phyloP scores from a whole-genome alignment of 2,329 filamentous ascomycete genomes.

The Berkeleyomyces rouxiae region DNA sequence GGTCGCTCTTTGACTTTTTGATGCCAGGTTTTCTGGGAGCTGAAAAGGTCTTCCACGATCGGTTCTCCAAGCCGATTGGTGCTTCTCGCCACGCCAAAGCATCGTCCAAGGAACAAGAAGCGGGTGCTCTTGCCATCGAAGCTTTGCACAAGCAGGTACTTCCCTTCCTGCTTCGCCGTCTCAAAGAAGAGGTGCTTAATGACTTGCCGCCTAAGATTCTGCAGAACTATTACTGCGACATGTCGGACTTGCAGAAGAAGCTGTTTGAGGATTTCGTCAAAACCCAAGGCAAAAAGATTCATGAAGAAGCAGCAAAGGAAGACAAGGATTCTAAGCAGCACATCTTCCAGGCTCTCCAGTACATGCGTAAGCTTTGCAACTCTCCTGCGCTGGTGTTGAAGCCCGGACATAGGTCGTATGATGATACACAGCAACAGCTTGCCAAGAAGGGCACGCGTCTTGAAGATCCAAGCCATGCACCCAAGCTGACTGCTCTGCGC shows the following conservation, averaged over 20 bases:
- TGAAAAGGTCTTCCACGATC: slow-evolving; percentile 86
- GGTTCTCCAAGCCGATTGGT: slow-evolving; percentile 88
- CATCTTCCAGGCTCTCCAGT: slow-evolving; percentile 97
- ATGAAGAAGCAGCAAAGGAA: slow-evolving; percentile 63
- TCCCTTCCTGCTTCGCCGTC: slow-evolving; percentile 82
- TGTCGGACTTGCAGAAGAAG: slow-evolving; percentile 84
- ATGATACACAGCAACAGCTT: slow-evolving; percentile 68
- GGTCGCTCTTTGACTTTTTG: slow-evolving; percentile 95
- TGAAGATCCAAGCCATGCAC: slow-evolving; percentile 74
- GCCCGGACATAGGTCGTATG: slow-evolving; percentile 77
- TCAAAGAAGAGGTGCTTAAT: slow-evolving; percentile 95
- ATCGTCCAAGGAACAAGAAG: slow-evolving; percentile 95
- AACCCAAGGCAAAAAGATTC: slow-evolving; percentile 78
- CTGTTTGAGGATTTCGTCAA: slow-evolving; percentile 93
- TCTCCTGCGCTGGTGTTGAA: slow-evolving; percentile 94
- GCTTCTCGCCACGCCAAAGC: slow-evolving; percentile 92
- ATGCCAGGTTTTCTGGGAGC: slow-evolving; percentile 97
- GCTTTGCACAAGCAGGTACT: slow-evolving; percentile 97
- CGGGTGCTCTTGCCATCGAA: slow-evolving; percentile 87
- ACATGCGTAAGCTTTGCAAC: slow-evolving; percentile 99
- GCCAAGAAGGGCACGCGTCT: slow-evolving; percentile 64
- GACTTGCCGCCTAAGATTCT: slow-evolving; percentile 95
- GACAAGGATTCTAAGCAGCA: slow-evolving; percentile 94
- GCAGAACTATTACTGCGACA: slow-evolving; percentile 98
- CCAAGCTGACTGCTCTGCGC: slow-evolving; percentile 76